Evolutionary conservation across 2,329 filamentous ascomycete genomes (phyloP).

Genomic region (Clarireedia hainanense): DNA sequence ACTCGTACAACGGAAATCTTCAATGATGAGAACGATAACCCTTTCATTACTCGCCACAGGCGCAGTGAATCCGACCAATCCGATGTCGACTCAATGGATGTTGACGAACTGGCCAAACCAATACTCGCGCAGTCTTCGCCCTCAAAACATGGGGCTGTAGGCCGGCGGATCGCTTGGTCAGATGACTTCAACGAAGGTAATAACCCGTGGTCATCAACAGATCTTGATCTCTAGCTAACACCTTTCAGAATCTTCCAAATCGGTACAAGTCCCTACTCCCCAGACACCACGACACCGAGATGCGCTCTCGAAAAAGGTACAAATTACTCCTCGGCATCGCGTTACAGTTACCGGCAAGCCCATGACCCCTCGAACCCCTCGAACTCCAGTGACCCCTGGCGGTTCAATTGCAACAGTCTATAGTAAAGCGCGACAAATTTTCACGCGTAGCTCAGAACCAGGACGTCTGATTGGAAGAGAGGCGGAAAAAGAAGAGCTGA

Average conservation of each 20-base stretch:
- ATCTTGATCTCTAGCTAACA: conserved; percentile 13
- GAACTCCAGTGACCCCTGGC: conserved; percentile 64
- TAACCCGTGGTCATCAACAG: neutral
- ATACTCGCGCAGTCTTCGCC: conserved; percentile 29
- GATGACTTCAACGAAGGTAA: conserved; percentile 24
- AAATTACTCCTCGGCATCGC: conserved; percentile 75
- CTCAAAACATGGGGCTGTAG: conserved; percentile 39
- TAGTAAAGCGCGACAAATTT: conserved; percentile 78
- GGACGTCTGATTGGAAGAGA: conserved; percentile 29
- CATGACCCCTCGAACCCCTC: conserved; percentile 70
- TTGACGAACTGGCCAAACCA: conserved; percentile 32
- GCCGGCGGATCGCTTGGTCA: conserved; percentile 35
- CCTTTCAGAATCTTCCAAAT: conserved; percentile 34
- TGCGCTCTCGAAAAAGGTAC: conserved; percentile 60
- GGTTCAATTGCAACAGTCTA: conserved; percentile 66
- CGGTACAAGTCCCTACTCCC: conserved; percentile 53
- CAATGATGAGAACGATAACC: conserved; percentile 63
- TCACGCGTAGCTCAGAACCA: conserved; percentile 50
- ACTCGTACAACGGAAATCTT: conserved; percentile 32
- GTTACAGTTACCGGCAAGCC: conserved; percentile 70
- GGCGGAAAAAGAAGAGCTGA: conserved; percentile 54
- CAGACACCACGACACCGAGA: conserved; percentile 73
- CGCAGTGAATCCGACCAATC: conserved; percentile 25
- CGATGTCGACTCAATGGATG: conserved; percentile 36
- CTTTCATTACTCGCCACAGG: conserved; percentile 35